phyloP scores from a whole-genome alignment of 306 rosid species.

The Cucurbita pepo region DNA sequence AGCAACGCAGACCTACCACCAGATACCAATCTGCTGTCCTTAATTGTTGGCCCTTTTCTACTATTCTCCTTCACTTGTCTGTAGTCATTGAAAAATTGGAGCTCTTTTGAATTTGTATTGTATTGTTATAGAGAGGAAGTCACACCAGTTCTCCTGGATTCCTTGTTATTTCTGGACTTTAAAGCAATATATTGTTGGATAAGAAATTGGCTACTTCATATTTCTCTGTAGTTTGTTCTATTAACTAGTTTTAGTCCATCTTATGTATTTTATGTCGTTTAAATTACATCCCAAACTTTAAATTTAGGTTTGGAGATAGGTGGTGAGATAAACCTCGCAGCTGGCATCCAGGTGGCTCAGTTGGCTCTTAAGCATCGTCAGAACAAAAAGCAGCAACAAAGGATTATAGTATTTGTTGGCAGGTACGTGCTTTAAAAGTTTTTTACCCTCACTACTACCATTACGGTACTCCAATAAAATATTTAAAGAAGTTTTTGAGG shows the following conservation, averaged over 20 bases:
- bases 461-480: background rate
- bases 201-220: background rate
- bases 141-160: background rate
- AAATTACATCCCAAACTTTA: background rate
- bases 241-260: background rate
- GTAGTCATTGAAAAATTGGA: background rate
- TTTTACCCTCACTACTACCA: background rate
- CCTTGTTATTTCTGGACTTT: background rate
- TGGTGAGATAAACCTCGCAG: slow-evolving; percentile 89
- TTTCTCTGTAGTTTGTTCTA: background rate
- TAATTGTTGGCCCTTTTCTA: background rate
- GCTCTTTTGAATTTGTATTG: background rate
- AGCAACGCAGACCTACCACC: background rate
- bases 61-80: background rate
- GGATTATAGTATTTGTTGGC: slow-evolving; percentile 87
- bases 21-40: background rate
- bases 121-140: background rate
- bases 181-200: background rate
- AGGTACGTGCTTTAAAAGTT: slow-evolving; percentile 24
- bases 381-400: slow-evolving; percentile 93
- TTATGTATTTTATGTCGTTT: background rate
- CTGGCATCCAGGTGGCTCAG: slow-evolving; percentile 94
- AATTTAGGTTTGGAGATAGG: slow-evolving; percentile 74
- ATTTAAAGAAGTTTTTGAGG: background rate
- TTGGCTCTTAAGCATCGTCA: slow-evolving; percentile 96